phyloP scores from a whole-genome alignment of 768 basidiomycete species.

The Dendrothele bispora region DNA sequence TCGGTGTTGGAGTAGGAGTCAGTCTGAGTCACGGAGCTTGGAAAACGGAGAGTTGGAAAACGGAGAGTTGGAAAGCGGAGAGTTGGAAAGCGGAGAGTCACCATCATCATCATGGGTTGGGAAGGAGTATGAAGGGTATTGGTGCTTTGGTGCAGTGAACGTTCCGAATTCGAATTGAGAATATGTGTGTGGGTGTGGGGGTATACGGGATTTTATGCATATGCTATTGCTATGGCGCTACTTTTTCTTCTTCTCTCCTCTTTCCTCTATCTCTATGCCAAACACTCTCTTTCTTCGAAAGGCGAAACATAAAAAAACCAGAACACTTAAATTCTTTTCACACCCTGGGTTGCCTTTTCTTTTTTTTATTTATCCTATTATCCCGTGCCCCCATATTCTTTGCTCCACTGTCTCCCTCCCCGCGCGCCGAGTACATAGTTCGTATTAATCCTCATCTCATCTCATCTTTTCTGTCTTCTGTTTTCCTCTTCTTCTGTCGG shows the following conservation, averaged over 20 bases:
- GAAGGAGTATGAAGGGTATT: constrained; percentile 7
- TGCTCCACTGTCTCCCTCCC: not conserved
- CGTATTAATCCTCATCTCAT: too few species aligned
- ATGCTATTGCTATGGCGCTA: not conserved
- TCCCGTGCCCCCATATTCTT: not conserved
- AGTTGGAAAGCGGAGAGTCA: not conserved
- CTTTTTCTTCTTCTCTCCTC: not conserved
- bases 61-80: not conserved
- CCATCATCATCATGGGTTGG: too few species aligned
- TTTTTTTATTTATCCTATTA: not conserved
- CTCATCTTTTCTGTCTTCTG: too few species aligned
- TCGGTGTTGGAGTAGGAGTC: not conserved
- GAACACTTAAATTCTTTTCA: not conserved
- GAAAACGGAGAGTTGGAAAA: constrained; percentile 3
- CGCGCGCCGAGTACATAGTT: too few species aligned
- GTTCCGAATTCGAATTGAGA: not conserved
- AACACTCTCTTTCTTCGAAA: too few species aligned
- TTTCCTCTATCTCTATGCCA: too few species aligned
- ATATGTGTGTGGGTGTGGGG: not conserved
- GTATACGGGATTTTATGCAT: not conserved
- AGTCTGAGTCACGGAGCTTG: constrained; percentile 7
- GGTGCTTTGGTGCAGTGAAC: constrained; percentile 4
- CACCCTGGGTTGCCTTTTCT: not conserved
- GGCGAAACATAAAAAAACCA: too few species aligned
- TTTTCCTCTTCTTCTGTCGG: too few species aligned